Evolutionary conservation across 202 grass and related monocot genomes (phyloP).

Genomic region (Carex arenaria): DNA sequence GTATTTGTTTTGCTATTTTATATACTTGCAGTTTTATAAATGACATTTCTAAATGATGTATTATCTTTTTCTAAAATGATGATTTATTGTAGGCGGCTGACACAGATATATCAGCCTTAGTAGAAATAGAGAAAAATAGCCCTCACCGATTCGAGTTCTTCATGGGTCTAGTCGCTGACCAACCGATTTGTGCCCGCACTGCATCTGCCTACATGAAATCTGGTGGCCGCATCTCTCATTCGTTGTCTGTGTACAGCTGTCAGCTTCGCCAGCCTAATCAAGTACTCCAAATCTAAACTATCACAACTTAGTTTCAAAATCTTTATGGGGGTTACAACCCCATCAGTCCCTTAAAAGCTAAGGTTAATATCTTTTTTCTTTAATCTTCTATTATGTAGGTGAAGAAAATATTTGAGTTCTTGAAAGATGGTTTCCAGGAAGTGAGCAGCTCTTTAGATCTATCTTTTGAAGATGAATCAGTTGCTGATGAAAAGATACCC

Average conservation of each 20-base stretch:
- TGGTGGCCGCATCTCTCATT: slow-evolving; percentile 94
- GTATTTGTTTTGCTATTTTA: neutral
- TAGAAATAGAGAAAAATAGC: slow-evolving; percentile 99
- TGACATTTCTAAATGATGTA: neutral
- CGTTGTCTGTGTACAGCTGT: slow-evolving; percentile 96
- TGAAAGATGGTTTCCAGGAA: slow-evolving; percentile 89
- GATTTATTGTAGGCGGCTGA: slow-evolving; percentile 69
- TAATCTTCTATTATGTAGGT: slow-evolving; percentile 39
- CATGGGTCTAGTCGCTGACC: slow-evolving; percentile 95
- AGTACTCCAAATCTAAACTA: slow-evolving; percentile 30
- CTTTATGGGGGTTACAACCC: neutral
- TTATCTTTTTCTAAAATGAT: neutral
- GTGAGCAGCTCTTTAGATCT: slow-evolving; percentile 93
- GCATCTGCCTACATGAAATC: slow-evolving; percentile 93
- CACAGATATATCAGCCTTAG: slow-evolving; percentile 96
- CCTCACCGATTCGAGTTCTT: slow-evolving; percentile 97
- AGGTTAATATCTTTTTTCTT: neutral
- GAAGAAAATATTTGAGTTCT: slow-evolving; percentile 96
- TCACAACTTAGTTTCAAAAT: neutral
- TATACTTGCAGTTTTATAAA: neutral
- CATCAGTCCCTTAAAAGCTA: neutral
- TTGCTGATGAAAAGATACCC: slow-evolving; percentile 97
- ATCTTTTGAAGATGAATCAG: slow-evolving; percentile 90
- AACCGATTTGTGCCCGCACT: slow-evolving; percentile 93
- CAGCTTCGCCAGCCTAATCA: slow-evolving; percentile 90